Evolutionary conservation across 129 eudicot genomes (phyloP).

Genomic region (Ambrosia trifida): DNA sequence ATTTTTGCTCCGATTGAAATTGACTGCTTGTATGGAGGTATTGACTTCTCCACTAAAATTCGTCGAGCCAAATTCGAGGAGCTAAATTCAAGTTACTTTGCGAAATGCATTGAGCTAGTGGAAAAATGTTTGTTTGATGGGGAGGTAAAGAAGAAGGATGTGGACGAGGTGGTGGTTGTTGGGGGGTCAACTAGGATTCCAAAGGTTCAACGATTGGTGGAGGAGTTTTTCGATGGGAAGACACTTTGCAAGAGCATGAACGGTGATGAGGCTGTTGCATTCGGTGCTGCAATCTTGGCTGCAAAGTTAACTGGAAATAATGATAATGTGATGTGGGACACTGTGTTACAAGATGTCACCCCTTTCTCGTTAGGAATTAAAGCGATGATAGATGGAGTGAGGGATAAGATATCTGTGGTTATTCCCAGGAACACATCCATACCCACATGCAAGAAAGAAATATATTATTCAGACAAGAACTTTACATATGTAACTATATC

Average conservation of each 20-base stretch:
- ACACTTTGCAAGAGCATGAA: too few species aligned
- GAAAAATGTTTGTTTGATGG: too few species aligned
- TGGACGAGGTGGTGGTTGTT: too few species aligned
- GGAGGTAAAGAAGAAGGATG: too few species aligned
- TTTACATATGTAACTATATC: not conserved
- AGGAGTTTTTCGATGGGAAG: too few species aligned
- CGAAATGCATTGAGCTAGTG: not conserved
- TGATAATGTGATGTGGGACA: not conserved
- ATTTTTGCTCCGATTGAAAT: not conserved
- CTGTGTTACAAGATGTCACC: not conserved
- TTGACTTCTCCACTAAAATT: not conserved
- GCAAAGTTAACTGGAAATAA: not conserved
- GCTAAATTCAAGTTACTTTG: not conserved
- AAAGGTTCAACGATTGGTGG: too few species aligned
- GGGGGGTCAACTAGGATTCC: too few species aligned
- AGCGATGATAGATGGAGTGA: not conserved
- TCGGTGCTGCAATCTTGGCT: not conserved
- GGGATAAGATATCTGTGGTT: not conserved
- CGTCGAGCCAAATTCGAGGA: not conserved
- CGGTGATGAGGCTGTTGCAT: not conserved
- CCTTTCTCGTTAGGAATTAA: not conserved
- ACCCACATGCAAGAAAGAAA: not conserved
- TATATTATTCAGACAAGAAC: not conserved
- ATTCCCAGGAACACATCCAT: not conserved
- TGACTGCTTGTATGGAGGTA: not conserved